A percentile compares a stretch with the other conserved stretches of the same genome.
phyloP scores from a whole-genome alignment of 805 yeast species.

The Saccharomycopsis fermentans region DNA sequence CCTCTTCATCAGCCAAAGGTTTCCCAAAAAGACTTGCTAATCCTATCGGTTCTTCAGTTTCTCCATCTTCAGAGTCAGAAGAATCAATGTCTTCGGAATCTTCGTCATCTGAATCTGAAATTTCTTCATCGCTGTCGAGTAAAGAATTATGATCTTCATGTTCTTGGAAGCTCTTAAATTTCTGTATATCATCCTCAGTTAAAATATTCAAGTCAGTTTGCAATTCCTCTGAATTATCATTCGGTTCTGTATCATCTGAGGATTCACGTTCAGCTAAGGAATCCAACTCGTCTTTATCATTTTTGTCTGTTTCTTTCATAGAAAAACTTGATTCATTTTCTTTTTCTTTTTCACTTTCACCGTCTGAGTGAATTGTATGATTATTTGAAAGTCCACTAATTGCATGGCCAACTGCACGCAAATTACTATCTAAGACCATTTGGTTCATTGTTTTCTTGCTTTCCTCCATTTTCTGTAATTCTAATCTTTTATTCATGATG shows the following conservation, averaged over 20 bases:
- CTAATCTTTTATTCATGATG: constrained; percentile 12
- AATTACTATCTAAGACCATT: constrained; percentile 29
- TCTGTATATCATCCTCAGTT: constrained; percentile 19
- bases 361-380: constrained; percentile 1
- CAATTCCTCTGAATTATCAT: background rate
- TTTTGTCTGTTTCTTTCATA: constrained; percentile 12
- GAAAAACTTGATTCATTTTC: constrained; percentile 22
- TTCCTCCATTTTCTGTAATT: constrained; percentile 17
- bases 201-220: constrained; percentile 8
- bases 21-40: constrained; percentile 31
- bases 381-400: constrained; percentile 19
- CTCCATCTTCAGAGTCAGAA: constrained; percentile 20
- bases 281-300: constrained; percentile 6
- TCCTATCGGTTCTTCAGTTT: constrained; percentile 20
- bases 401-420: constrained; percentile 26
- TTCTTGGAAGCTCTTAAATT: constrained; percentile 4
- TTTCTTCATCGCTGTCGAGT: constrained; percentile 21
- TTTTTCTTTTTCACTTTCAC: constrained; percentile 16
- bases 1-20: constrained; percentile 22
- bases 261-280: constrained; percentile 1
- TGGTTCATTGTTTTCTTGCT: constrained; percentile 17
- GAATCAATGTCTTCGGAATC: constrained; percentile 14
- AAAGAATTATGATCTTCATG: constrained; percentile 17
- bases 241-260: background rate
- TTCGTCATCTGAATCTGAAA: constrained; percentile 20